Percentiles rank a stretch among this genome's conserved stretches.
Conservation (phyloP, 1,284 basidiomycete genomes). For the Blastosporella zonata region DNA sequence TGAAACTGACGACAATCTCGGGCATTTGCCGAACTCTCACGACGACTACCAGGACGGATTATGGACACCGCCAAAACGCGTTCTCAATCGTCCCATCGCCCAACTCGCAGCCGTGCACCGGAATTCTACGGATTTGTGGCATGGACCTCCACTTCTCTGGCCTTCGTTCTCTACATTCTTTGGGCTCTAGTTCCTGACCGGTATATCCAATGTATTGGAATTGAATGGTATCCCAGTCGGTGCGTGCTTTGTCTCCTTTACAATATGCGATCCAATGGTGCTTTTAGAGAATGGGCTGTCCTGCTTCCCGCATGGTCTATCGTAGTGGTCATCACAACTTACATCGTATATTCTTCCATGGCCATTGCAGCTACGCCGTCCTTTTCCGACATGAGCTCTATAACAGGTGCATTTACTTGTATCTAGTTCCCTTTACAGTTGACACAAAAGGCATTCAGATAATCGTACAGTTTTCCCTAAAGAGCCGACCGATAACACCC, state of each 20-base stretch:
- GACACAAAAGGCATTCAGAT: conserved; percentile 11
- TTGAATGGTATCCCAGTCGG: conserved; percentile 89
- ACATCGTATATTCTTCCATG: conserved; percentile 75
- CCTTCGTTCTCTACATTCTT: conserved; percentile 68
- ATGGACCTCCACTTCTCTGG: conserved; percentile 73
- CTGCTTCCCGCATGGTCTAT: conserved; percentile 82
- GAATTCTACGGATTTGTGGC: conserved; percentile 90
- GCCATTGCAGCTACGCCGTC: conserved; percentile 70
- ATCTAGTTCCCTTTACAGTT: background rate
- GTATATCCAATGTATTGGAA: conserved; percentile 61
- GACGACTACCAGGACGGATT: too few species aligned
- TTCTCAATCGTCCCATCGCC: background rate
- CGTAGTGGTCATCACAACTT: conserved; percentile 71
- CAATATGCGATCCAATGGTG: background rate
- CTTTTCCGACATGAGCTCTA: conserved; percentile 61
- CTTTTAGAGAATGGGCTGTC: conserved; percentile 77
- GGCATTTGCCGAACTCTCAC: background rate
- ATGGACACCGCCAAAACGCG: conserved; percentile 6
- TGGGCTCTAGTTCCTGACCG: conserved; percentile 60
- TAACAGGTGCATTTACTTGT: conserved; percentile 50
- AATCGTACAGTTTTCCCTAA: conserved; percentile 16
- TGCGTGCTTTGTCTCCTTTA: conserved; percentile 31
- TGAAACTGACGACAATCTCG: too few species aligned
- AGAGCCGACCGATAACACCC: conserved; percentile 28
- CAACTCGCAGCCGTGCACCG: conserved; percentile 53